phyloP scores from a whole-genome alignment of 305 asterid genomes.

The Andrographis paniculata region DNA sequence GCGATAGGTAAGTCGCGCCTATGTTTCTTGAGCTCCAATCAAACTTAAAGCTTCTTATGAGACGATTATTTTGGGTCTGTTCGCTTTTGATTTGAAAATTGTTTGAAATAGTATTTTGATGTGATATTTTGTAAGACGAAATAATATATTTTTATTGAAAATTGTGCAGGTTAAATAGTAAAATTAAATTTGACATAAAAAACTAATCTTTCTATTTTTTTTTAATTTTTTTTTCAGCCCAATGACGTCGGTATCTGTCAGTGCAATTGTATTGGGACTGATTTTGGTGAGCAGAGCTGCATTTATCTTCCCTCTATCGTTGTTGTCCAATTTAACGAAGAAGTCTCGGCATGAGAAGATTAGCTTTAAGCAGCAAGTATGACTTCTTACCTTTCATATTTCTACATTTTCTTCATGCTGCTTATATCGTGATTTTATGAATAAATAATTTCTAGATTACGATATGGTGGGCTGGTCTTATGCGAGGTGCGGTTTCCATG shows the following conservation, averaged over 20 bases:
- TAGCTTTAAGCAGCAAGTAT: slow-evolving; percentile 7
- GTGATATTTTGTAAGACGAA: too few species aligned
- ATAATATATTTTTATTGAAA: too few species aligned
- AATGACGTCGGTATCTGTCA: background rate
- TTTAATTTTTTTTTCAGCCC: background rate
- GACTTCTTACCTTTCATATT: background rate
- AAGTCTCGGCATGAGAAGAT: background rate
- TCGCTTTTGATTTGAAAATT: background rate
- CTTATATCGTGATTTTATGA: too few species aligned
- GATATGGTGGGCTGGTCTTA: slow-evolving; percentile 17
- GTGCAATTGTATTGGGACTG: slow-evolving; percentile 9
- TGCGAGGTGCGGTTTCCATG: slow-evolving; percentile 14
- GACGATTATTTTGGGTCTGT: background rate
- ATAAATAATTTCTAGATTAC: background rate
- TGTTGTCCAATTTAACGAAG: slow-evolving; percentile 11
- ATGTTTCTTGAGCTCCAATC: background rate
- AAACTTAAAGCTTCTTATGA: slow-evolving; percentile 7
- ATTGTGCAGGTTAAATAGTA: too few species aligned
- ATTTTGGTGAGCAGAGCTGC: slow-evolving; percentile 9
- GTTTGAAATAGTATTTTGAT: too few species aligned
- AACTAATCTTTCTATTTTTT: too few species aligned
- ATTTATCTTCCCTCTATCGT: slow-evolving; percentile 11
- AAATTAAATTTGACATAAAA: too few species aligned
- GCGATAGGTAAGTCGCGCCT: slow-evolving; percentile 9
- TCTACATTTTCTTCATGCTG: background rate